These are phyloP conservation scores for Amesomyces nigricolor DNA, from an alignment of 2,329 filamentous ascomycete genomes.

Conservation along the genomic window DNA sequence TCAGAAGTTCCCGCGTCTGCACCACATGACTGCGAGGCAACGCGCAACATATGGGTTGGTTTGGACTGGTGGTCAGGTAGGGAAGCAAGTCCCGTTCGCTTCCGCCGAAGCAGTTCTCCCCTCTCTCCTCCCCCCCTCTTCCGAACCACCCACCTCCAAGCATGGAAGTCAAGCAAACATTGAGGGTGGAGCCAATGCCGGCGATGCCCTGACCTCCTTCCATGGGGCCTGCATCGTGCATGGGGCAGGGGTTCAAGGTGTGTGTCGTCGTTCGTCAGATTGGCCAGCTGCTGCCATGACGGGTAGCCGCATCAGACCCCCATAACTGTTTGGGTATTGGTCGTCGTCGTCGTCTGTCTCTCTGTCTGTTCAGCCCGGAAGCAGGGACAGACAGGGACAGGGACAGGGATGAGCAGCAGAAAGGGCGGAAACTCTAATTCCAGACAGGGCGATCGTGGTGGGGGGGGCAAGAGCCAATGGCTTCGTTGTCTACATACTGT, in stretches of 20 bases:
- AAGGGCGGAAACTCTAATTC: constrained; percentile 10
- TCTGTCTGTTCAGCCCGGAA: too few relatives aligned
- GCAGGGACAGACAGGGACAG: too few relatives aligned
- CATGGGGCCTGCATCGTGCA: constrained; percentile 10
- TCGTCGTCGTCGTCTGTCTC: constrained; percentile 14
- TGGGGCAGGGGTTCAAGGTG: constrained; percentile 3
- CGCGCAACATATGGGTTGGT: neutral
- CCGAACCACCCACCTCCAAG: neutral
- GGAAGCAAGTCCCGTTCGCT: too few relatives aligned
- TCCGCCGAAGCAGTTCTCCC: neutral
- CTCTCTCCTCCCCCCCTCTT: neutral
- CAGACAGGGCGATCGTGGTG: neutral
- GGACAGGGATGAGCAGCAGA: constrained; percentile 7
- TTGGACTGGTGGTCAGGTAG: neutral
- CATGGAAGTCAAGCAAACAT: constrained; percentile 2
- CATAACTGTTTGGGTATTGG: constrained; percentile 29
- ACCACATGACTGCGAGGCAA: constrained; percentile 10
- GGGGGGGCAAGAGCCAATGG: neutral
- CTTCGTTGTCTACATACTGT: neutral
- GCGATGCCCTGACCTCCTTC: neutral
- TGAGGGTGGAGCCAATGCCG: neutral
- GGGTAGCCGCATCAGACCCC: constrained; percentile 27
- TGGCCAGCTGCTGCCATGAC: constrained; percentile 14
- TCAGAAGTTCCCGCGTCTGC: neutral
- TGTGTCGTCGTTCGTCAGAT: constrained; percentile 1